Evolutionary conservation across 129 eudicot species (phyloP).

Genomic region (Flaveria brownii): DNA sequence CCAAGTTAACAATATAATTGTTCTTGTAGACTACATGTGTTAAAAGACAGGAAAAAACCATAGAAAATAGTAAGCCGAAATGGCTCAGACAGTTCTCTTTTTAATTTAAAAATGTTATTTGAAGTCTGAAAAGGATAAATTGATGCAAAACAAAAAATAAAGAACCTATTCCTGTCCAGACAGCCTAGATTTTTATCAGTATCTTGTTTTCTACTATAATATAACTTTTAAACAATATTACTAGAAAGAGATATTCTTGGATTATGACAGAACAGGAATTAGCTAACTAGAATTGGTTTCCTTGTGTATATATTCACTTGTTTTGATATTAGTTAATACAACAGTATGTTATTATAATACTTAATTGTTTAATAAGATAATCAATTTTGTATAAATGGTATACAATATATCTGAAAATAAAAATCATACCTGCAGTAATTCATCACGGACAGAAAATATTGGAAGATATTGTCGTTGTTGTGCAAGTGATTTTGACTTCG

Average conservation of each 20-base stretch:
- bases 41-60: background rate
- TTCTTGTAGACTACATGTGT: background rate
- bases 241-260: background rate
- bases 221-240: background rate
- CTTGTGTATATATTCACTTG: conserved; percentile 4
- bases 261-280: background rate
- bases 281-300: background rate
- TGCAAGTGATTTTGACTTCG: conserved; percentile 57
- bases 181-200: background rate
- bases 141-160: background rate
- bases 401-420: conserved; percentile 10
- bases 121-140: background rate
- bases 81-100: no score
- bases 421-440: conserved; percentile 53
- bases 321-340: background rate
- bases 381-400: background rate
- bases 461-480: conserved; percentile 76
- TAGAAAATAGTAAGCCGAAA: background rate
- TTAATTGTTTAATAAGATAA: background rate
- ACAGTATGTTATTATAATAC: background rate
- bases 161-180: background rate
- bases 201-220: background rate
- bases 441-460: conserved; percentile 65
- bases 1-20: background rate
- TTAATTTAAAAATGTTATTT: background rate